These are phyloP conservation scores for Cymbomonas tetramitiformis DNA, from an alignment of 139 green algal genomes.

Conservation along the genomic window DNA sequence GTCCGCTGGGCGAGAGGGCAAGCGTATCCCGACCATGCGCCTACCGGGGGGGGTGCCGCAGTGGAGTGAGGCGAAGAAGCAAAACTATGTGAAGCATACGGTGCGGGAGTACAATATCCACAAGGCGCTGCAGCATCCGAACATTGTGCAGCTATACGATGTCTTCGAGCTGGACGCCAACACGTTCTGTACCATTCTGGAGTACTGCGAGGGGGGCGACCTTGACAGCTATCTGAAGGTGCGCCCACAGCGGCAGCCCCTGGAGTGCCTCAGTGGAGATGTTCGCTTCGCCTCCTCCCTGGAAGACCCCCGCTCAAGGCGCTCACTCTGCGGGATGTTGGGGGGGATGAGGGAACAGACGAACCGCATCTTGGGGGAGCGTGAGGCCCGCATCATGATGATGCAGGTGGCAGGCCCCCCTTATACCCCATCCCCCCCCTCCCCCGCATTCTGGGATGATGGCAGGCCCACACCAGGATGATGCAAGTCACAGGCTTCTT, in stretches of 20 bases:
- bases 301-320: no score
- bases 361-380: conserved; percentile 50
- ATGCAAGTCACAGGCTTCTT: no score
- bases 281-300: no score
- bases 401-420: conserved; percentile 24
- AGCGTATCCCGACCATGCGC: no score
- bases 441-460: no score
- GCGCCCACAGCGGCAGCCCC: no score
- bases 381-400: conserved; percentile 60
- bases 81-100: conserved; percentile 74
- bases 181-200: conserved; percentile 82
- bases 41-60: no score
- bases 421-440: not conserved
- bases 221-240: conserved; percentile 59
- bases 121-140: conserved; percentile 43
- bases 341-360: no score
- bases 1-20: no score
- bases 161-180: conserved; percentile 83
- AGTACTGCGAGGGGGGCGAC: conserved; percentile 70
- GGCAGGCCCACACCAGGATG: no score
- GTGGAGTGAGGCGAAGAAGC: conserved; percentile 65
- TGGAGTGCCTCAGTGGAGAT: no score
- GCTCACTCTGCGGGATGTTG: no score
- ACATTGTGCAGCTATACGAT: conserved; percentile 67
- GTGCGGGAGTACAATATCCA: conserved; percentile 85